Evolutionary conservation across 192 early-diverging fungal genomes (phyloP).

Genomic region (Coemansia sp.): DNA sequence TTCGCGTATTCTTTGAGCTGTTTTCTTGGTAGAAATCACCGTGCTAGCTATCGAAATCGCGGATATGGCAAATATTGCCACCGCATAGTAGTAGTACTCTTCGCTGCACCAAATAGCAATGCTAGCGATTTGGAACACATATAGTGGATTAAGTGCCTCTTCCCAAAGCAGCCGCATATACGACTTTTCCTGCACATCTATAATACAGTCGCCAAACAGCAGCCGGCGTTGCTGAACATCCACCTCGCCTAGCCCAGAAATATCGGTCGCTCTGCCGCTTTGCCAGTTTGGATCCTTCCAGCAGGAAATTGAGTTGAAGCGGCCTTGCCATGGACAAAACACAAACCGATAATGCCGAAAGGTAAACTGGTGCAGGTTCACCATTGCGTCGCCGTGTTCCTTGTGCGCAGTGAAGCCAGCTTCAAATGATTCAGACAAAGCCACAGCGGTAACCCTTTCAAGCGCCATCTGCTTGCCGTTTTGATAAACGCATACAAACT

Average conservation of each 20-base stretch:
- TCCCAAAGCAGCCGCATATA: conserved; percentile 61
- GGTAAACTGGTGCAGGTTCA: conserved; percentile 15
- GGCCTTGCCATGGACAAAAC: conserved; percentile 9
- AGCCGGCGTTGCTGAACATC: conserved; percentile 50
- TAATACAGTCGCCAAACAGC: conserved; percentile 70
- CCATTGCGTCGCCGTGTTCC: not conserved
- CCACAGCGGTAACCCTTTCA: conserved; percentile 2
- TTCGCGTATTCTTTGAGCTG: conserved; percentile 62
- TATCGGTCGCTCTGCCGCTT: not conserved
- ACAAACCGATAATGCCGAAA: conserved; percentile 47
- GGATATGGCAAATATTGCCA: conserved; percentile 86
- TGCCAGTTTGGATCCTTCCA: conserved; percentile 50
- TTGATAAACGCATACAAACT: conserved; percentile 10
- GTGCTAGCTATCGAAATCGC: conserved; percentile 72
- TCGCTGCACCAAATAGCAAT: conserved; percentile 81
- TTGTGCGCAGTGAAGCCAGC: conserved; percentile 7
- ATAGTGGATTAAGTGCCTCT: conserved; percentile 75
- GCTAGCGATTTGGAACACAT: conserved; percentile 76
- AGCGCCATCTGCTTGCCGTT: conserved; percentile 29
- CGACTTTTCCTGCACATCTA: conserved; percentile 67
- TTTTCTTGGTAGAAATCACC: conserved; percentile 74
- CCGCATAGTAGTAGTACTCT: conserved; percentile 93
- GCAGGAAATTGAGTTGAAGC: conserved; percentile 15
- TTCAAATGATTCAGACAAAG: not conserved
- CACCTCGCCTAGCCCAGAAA: conserved; percentile 52